Evolutionary conservation across 2,329 filamentous ascomycete species (phyloP), one percentile per base, ranked within the genome.

Genomic region (Aspergillus udagawae): DNA sequence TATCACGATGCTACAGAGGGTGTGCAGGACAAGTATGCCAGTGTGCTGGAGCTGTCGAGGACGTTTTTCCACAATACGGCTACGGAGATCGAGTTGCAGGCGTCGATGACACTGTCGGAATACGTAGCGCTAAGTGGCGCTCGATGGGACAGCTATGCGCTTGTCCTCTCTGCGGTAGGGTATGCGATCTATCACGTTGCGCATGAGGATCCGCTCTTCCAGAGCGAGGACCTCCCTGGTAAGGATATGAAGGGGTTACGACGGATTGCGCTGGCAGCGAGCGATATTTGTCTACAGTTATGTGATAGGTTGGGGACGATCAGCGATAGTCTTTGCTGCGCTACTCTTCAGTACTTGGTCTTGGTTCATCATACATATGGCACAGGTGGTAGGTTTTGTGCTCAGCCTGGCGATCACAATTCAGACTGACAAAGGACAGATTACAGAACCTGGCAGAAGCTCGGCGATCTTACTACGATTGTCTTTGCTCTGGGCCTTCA

Each of bases 401-500:
- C 12, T 20, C 27, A 1, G 4, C 3, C 17, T 35, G 3, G 6
- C 9, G 17, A 20, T 12, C 8, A 52, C 3, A 35, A 27, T 29
- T 49, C 12, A 35, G 1, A 4, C 2, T 10, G 25, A 42, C 38
- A 0, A 35, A 14, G 10, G 7, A 32, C 23, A 78, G 77, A 77
- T 53, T 78, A 77, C 41, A 67, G 72, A 29, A 72, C 75, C 2
- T 80, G 77, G 76, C 67, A 75, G 29, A 72, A 68, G 25, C 65
- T 79, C 0, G 78, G 78, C 20, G 77, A 80, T 55, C 67, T 80
- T 3, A 71, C 72, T 1, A 75, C 70, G 38, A 72, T 75, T 0
- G 59, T 79, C 1, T 78, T 75, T 51, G 75, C 77, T 1, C 65
- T 79, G 3, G 78, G 77, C 2, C 74, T 79, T 44, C 78, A 80